Base-by-base conservation (phyloP, 306 rosid genomes). In the Prunus persica region DNA sequence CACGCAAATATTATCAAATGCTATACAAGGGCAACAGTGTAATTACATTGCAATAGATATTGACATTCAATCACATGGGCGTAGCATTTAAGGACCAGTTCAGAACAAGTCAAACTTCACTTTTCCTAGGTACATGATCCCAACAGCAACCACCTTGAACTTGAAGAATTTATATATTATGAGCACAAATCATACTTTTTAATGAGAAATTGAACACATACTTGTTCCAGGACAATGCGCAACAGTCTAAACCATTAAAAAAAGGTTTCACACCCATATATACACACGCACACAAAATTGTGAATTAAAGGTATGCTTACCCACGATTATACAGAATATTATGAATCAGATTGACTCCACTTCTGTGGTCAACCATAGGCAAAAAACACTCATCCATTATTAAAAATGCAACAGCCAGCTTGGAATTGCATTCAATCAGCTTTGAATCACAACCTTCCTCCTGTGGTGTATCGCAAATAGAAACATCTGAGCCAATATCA, bases 331-430 rank as follows among this genome's bases (percentile, higher is more conserved):
- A 91, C 43, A 90, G 80, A 86, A 94, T 83, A 80, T 90, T 89
- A 76, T 85, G 98, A 71, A 94, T 85, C 87, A 91, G 87, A 85
- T 94, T 91, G 73, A 84, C 78, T 78, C 97, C 96, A 43, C 98
- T 91, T 88, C 96, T 94, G 34, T 90, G 91, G 80, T 94, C 97
- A 80, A 90, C 84, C 77, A 87, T 79, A 34, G 98, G 97, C 88
- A 90, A 85, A 89, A 94, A 94, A 82, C 98, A 94, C 88, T 94
- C 98, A 12, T 94, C 91, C 98, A 94, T 90, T 67, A 94, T 52
- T 65, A 82, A 84, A 80, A 91, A 78, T 25, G 97, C 93, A 82
- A 94, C 96, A 78, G 97, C 97, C 73, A 94, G 88, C 91, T 87
- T 90, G 77, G 96, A 85, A 84, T 94, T 94, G 80, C 89, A 84